Evolutionary conservation across 495 filamentous ascomycete genomes (phyloP).

Genomic region (Neurospora discreta): DNA sequence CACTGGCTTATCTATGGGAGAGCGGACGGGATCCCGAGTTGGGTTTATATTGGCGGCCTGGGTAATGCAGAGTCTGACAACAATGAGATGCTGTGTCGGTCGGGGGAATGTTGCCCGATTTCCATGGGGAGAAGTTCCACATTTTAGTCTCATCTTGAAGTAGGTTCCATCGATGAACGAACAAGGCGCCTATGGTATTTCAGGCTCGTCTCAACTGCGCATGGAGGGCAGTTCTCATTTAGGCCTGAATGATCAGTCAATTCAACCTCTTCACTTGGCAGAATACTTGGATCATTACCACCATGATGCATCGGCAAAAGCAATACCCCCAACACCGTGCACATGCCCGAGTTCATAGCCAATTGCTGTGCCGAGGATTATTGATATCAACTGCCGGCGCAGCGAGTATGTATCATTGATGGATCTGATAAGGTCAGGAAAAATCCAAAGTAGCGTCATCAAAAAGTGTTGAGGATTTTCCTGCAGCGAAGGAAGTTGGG

Average conservation of each 20-base stretch:
- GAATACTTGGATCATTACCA: background rate
- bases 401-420: background rate
- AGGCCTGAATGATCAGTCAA: background rate
- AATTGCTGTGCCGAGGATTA: background rate
- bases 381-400: background rate
- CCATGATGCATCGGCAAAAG: background rate
- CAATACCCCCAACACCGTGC: background rate
- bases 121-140: background rate
- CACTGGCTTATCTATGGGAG: slow-evolving; percentile 22
- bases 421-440: background rate
- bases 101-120: background rate
- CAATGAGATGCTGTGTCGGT: background rate
- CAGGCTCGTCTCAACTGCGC: background rate
- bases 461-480: background rate
- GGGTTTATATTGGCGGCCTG: background rate
- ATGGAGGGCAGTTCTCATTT: background rate
- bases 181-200: background rate
- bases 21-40: background rate
- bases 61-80: no score
- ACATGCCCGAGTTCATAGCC: background rate
- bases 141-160: background rate
- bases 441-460: background rate
- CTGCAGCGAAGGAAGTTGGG: background rate
- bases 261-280: no score
- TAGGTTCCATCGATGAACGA: background rate